These are phyloP conservation scores for Skeletonema menzelii DNA, from an alignment of 108 stramenopile species.

Conservation along the genomic window DNA sequence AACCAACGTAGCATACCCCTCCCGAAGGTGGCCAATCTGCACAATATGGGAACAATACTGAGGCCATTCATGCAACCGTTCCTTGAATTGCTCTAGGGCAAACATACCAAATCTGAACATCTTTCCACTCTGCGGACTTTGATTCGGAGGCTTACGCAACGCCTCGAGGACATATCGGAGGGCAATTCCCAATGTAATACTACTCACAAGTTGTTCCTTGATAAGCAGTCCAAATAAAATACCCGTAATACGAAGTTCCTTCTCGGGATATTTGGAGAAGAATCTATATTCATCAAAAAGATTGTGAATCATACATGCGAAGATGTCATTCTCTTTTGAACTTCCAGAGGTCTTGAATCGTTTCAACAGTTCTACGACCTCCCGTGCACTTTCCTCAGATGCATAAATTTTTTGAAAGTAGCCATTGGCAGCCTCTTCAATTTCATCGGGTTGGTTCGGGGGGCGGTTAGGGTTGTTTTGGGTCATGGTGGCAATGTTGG, in stretches of 20 bases:
- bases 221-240: conserved; percentile 96
- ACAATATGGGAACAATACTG: conserved; percentile 99
- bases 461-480: conserved; percentile 21
- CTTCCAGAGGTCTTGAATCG: conserved; percentile 93
- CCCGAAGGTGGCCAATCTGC: conserved; percentile 94
- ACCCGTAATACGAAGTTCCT: conserved; percentile 98
- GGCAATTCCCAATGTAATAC: conserved; percentile 98
- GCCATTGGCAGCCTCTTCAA: conserved; percentile 94
- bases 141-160: conserved; percentile 86
- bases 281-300: conserved; percentile 98
- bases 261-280: conserved; percentile 98
- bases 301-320: conserved; percentile 99
- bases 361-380: conserved; percentile 96
- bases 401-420: conserved; percentile 99
- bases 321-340: conserved; percentile 94
- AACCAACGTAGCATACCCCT: conserved; percentile 85
- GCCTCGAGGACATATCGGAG: conserved; percentile 98
- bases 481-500: conserved; percentile 36
- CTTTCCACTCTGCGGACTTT: conserved; percentile 83
- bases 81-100: conserved; percentile 97
- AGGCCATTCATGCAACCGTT: conserved; percentile 96
- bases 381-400: conserved; percentile 90
- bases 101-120: conserved; percentile 99
- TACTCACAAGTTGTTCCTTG: conserved; percentile 96
- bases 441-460: conserved; percentile 66